A percentile compares a stretch with the other conserved stretches of the same genome.
Evolutionary conservation across 345 rosid species (phyloP).

Genomic region (Linum lewisii): DNA sequence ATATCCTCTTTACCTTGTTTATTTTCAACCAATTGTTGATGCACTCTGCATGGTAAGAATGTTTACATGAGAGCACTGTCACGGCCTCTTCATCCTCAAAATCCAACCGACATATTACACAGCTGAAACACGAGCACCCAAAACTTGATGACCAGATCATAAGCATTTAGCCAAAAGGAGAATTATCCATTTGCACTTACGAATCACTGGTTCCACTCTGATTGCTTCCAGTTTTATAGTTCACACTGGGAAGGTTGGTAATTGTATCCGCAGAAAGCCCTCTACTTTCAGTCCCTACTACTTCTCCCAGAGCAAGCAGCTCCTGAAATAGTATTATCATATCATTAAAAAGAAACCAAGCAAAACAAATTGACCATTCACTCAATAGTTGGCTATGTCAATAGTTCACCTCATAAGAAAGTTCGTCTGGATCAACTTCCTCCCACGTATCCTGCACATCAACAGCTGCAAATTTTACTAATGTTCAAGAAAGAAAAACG

Average conservation of each 20-base stretch:
- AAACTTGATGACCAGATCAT: conserved; percentile 4
- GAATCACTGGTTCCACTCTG: conserved; percentile 78
- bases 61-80: conserved; percentile 82
- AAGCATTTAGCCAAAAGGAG: not conserved
- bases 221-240: conserved; percentile 56
- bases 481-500: too few relatives aligned
- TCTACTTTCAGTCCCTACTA: conserved; percentile 84
- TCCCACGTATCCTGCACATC: conserved; percentile 74
- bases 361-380: not conserved
- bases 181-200: conserved; percentile 38
- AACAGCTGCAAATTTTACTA: not conserved
- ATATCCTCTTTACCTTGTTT: conserved; percentile 49
- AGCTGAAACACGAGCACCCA: conserved; percentile 37
- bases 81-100: conserved; percentile 78
- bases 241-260: conserved; percentile 69
- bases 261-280: conserved; percentile 78
- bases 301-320: conserved; percentile 82
- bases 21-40: conserved; percentile 90
- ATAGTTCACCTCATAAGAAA: conserved; percentile 73
- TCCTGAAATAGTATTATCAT: conserved; percentile 42
- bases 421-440: conserved; percentile 89
- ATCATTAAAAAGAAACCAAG: conserved; percentile 1
- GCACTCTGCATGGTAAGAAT: conserved; percentile 90
- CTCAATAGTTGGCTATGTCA: conserved; percentile 3
- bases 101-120: conserved; percentile 85